phyloP scores from a whole-genome alignment of 768 basidiomycete species.

The Cyclocybe aegerita region DNA sequence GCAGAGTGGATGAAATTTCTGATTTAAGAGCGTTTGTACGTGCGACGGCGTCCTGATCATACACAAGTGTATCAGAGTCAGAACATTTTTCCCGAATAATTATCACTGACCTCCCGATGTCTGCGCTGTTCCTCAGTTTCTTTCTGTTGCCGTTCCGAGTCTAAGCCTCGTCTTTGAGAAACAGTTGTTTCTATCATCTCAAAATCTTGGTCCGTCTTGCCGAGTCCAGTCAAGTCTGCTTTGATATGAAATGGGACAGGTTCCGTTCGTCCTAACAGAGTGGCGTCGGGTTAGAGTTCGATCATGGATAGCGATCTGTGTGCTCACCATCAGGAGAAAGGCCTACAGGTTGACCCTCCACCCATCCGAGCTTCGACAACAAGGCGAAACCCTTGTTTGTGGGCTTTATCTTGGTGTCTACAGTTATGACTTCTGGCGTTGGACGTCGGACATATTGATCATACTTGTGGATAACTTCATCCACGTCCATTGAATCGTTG shows the following conservation, averaged over 20 bases:
- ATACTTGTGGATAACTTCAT: conserved; percentile 51
- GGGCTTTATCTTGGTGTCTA: conserved; percentile 78
- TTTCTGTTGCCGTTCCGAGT: conserved; percentile 78
- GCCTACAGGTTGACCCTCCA: conserved; percentile 76
- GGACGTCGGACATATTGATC: conserved; percentile 58
- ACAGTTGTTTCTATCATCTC: conserved; percentile 86
- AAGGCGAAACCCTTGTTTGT: conserved; percentile 81
- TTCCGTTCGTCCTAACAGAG: conserved; percentile 66
- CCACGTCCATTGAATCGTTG: conserved; percentile 53
- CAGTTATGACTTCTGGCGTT: conserved; percentile 68
- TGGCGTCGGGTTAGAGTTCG: not conserved
- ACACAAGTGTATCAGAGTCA: conserved; percentile 1
- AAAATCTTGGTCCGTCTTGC: conserved; percentile 76
- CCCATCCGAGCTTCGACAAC: conserved; percentile 82
- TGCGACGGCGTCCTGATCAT: conserved; percentile 57
- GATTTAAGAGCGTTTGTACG: conserved; percentile 63
- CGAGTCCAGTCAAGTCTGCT: conserved; percentile 74
- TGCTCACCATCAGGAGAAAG: conserved; percentile 69
- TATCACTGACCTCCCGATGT: conserved; percentile 59
- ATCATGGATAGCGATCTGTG: not conserved
- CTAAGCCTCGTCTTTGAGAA: conserved; percentile 74
- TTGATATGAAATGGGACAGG: conserved; percentile 84
- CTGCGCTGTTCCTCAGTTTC: conserved; percentile 79
- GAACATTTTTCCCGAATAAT: not conserved
- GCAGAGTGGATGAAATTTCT: conserved; percentile 67